These are phyloP conservation scores for Sideroxylon spinosum DNA, from an alignment of 179 eudicot species.

Conservation along the genomic window DNA sequence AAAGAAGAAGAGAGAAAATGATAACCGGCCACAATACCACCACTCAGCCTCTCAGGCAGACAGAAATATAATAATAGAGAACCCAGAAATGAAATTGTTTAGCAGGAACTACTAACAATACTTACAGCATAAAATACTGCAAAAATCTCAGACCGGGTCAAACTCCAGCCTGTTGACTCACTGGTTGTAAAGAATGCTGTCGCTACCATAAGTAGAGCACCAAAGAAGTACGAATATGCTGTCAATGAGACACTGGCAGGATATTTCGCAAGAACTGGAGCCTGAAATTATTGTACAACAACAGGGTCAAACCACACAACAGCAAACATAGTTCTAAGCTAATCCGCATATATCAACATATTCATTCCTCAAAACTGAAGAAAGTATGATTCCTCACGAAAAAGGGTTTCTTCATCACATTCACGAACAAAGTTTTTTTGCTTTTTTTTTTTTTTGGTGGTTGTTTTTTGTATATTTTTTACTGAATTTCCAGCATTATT, in stretches of 20 bases:
- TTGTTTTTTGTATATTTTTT: too few relatives aligned
- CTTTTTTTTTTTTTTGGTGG: too few relatives aligned
- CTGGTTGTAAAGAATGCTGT: constrained; percentile 54
- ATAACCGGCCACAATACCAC: too few relatives aligned
- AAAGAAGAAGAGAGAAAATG: too few relatives aligned
- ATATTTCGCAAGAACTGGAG: constrained; percentile 78
- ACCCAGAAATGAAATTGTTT: neutral
- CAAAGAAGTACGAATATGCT: constrained; percentile 92
- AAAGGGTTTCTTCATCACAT: neutral
- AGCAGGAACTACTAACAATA: constrained; percentile 13
- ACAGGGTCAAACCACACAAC: constrained; percentile 9
- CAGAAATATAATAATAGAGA: too few relatives aligned
- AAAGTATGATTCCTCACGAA: neutral
- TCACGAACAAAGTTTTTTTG: too few relatives aligned
- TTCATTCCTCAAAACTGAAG: neutral
- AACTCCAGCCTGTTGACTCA: constrained; percentile 68
- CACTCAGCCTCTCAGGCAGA: too few relatives aligned
- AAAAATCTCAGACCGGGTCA: constrained; percentile 63
- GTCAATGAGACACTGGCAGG: constrained; percentile 97
- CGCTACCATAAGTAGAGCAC: constrained; percentile 60
- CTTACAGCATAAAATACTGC: constrained; percentile 92
- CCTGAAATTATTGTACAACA: constrained; percentile 46
- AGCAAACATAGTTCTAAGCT: neutral
- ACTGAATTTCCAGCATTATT: too few relatives aligned
- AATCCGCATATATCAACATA: neutral